Evolutionary conservation across 1,284 basidiomycete genomes (phyloP), one percentile per base, ranked within the genome.

Genomic region (Albatrellus sp.): DNA sequence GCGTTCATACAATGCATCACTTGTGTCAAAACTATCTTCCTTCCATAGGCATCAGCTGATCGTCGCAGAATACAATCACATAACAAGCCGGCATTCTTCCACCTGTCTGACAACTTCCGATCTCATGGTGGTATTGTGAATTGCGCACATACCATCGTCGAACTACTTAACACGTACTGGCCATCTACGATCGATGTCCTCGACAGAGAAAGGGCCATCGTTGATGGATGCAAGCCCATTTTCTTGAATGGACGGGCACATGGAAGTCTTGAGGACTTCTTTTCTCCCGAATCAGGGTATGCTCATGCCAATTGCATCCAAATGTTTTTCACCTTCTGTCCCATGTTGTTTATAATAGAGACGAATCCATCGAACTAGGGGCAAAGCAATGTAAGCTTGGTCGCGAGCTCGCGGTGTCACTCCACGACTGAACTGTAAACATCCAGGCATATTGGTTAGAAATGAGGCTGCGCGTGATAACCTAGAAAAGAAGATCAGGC

Each of bases 81-180:
- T 38, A 39, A 16, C 2, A 20, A 33, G 24, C 76, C 79, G 0
- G 60, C 55, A 42, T 63, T 64, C 2, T 86, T 84, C 56, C 73
- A 80, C 41, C 67, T 87, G 0, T 62, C 70, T 0, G 60, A 68
- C 34, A 87, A 87, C 52, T 83, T 80, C 54, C 72, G 82, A 9
- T 84, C 80, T 0, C 84, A 87, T 52, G 71, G 69, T 0, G 83
- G 83, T 1, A 64, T 65, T 29, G 73, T 83, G 14, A 67, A 74
- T 39, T 79, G 77, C 47, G 82, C 81, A 0, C 70, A 75, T 40
- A 73, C 71, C 0, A 61, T 85, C 5, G 70, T 86, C 6, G 66
- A 75, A 12, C 59, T 84, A 5, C 74, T 87, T 36, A 70, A 63
- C 1, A 52, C 51, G 9, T 77, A 80, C 44, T 87, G 81, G 76